Evolutionary conservation across 1,139 yeast species (phyloP).

Genomic region (Sugiyamaella grinbergsii): DNA sequence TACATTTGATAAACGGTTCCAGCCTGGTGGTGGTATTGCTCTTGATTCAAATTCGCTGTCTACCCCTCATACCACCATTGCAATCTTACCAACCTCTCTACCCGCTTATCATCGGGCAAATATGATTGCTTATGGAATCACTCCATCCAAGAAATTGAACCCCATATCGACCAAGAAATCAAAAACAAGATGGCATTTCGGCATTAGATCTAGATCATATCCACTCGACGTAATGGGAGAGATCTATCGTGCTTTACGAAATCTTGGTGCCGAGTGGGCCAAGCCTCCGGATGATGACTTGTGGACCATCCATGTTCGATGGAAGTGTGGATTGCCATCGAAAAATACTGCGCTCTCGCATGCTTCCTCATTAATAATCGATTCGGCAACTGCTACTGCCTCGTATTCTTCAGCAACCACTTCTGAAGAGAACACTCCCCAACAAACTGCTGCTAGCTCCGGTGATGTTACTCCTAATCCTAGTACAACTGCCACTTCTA

Average conservation of each 20-base stretch:
- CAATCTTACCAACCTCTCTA: conserved; percentile 88
- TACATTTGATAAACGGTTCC: conserved; percentile 41
- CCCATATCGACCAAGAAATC: conserved; percentile 82
- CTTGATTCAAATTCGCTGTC: conserved; percentile 41
- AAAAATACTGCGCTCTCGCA: conserved; percentile 26
- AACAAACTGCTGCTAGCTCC: conserved; percentile 2
- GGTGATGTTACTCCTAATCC: conserved; percentile 18
- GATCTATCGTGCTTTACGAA: conserved; percentile 88
- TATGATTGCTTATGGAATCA: conserved; percentile 61
- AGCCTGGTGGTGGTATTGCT: conserved; percentile 39
- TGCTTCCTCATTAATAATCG: neutral
- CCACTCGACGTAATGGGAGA: conserved; percentile 99
- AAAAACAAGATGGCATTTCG: conserved; percentile 98
- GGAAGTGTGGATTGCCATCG: conserved; percentile 69
- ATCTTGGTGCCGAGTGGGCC: conserved; percentile 97
- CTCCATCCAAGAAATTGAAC: conserved; percentile 55
- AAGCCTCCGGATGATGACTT: conserved; percentile 87
- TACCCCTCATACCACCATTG: conserved; percentile 61
- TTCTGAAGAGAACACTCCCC: conserved; percentile 20
- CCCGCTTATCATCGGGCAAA: conserved; percentile 94
- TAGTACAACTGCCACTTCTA: neutral
- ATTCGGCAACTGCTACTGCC: conserved; percentile 3
- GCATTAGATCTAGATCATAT: conserved; percentile 92
- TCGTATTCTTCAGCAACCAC: conserved; percentile 6
- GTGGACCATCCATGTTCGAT: conserved; percentile 96